phyloP scores from a whole-genome alignment of 2,329 filamentous ascomycete genomes.

The Ophiosphaerella narmari region DNA sequence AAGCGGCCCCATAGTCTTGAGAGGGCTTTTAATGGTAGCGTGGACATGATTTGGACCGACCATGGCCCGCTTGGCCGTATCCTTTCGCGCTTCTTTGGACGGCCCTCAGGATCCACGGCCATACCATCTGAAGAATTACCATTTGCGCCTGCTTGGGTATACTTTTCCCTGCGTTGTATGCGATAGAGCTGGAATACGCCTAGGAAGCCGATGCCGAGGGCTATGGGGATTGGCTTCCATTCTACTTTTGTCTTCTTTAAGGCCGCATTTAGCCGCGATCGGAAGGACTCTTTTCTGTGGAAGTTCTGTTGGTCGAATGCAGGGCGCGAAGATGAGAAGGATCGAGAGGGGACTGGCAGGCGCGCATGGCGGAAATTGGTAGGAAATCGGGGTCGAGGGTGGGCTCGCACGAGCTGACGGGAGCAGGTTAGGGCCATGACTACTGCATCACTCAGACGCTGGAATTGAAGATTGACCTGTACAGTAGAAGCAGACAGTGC shows the following conservation, averaged over 20 bases:
- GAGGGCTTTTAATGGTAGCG: slow-evolving; percentile 85
- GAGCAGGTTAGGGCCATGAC: slow-evolving; percentile 34
- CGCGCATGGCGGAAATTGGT: slow-evolving; percentile 19
- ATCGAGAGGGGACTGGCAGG: slow-evolving; percentile 27
- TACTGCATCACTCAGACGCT: slow-evolving; percentile 17
- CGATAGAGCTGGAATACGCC: slow-evolving; percentile 85
- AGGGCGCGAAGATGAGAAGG: slow-evolving; percentile 47
- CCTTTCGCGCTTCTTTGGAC: slow-evolving; percentile 60
- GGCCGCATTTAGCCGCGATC: slow-evolving; percentile 61
- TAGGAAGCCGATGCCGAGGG: slow-evolving; percentile 81
- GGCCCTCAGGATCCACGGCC: slow-evolving; percentile 42
- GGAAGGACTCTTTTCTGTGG: slow-evolving; percentile 58
- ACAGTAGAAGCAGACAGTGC: no score
- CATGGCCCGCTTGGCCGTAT: slow-evolving; percentile 86
- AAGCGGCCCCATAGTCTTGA: slow-evolving; percentile 89
- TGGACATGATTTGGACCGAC: slow-evolving; percentile 93
- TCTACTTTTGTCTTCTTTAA: slow-evolving; percentile 70
- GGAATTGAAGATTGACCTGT: no score
- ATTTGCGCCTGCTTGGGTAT: slow-evolving; percentile 45
- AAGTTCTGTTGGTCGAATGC: slow-evolving; percentile 48
- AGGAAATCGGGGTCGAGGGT: slow-evolving; percentile 18
- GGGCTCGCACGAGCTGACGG: slow-evolving; percentile 31
- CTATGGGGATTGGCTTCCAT: slow-evolving; percentile 91
- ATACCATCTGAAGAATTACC: slow-evolving; percentile 51
- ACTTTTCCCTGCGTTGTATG: slow-evolving; percentile 60